Evolutionary conservation across 495 filamentous ascomycete genomes (phyloP), one percentile per base, ranked within the genome.

Genomic region (Lichenothelia convexa): DNA sequence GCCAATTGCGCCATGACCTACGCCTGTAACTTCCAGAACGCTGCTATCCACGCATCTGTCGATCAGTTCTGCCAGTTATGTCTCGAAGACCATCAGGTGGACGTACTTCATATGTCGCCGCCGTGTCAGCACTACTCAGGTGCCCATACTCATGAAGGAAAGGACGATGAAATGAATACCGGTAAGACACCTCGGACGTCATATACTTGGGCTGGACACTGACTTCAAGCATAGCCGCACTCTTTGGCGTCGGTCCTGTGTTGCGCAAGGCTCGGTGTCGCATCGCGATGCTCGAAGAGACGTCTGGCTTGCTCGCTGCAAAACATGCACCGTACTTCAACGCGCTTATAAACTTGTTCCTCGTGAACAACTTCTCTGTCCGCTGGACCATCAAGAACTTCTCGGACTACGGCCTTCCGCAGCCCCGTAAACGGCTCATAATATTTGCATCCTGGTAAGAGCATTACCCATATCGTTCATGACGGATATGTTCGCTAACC

Each of bases 91-190:
- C 35, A 59, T 17, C 67, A 81, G 0, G 84, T 93, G 44, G 59
- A 92, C 15, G 59, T 78, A 2, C 60, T 78, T 2, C 86, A 94
- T 38, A 51, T 87, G 0, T 89, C 80, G 0, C 82, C 83, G 0
- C 86, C 87, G 0, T 95, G 87, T 34, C 80, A 91, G 41, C 70
- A 70, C 5, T 93, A 75, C 55, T 91, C 80, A 0, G 71, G 73
- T 0, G 80, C 80, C 0, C 69, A 33, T 16, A 51, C 36, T 0
- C 18, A 20, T 7, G 40, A 13, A 2, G 48, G 46, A 8, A 5
- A 71, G 1, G 58, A 63, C 7, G 63, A 80, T 24, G 63, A 80
- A 24, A 18, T 8, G 5, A 93, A 93, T n/a, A n/a, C n/a, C n/a
- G n/a, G n/a, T n/a, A n/a, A n/a, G n/a, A n/a, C n/a, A n/a, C n/a